Base-by-base conservation (phyloP, 129 eudicot species). In the Pulicaria dysenterica region DNA sequence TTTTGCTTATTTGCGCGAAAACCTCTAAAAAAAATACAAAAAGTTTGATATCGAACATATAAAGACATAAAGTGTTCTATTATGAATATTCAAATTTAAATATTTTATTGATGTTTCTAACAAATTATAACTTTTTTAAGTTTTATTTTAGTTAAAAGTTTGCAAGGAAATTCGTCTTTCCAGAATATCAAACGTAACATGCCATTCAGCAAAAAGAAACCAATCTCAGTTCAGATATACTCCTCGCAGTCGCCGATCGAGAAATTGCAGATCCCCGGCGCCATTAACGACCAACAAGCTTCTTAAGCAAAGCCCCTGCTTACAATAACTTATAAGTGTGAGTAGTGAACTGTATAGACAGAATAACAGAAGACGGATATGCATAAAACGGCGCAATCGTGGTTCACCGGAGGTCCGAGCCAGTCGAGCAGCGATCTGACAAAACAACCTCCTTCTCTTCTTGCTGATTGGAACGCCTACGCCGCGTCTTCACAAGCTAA, bases 391-490 rank as follows among this genome's bases (percentile, higher is more conserved):
- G 95, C 95, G 11, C 95, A 87, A 73, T 67, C 87, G 38, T 90
- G 96, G 96, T 90, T 90, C 80, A 48, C 87, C 24, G 97, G 92
- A 19, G 92, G 97, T 4, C 97, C 97, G 5, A 85, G 85, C 75
- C 82, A 42, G 46, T 61, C 59, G 11, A 83, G 50, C 75, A 75
- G 60, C 75, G 95, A 87, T 83, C 80, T 77, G 17, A 77, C 70
- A 15, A 74, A 73, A 8, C 67, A 75, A 45, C 5, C 86, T 13
- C 75, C 96, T 5, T 90, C 96, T 58, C 85, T 91, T 13, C 85
- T 91, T 24, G 95, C 89, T 17, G 97, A 91, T 8, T 91, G 97
- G 97, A 91, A 91, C 71, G 91, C 97, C 3, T 91, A 91, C 73
- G 97, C 95, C 7, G 59, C 77, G 7, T 79, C 95, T 47, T 69